Conservation (phyloP, 768 basidiomycete species). For the Tephrocybe sp. region DNA sequence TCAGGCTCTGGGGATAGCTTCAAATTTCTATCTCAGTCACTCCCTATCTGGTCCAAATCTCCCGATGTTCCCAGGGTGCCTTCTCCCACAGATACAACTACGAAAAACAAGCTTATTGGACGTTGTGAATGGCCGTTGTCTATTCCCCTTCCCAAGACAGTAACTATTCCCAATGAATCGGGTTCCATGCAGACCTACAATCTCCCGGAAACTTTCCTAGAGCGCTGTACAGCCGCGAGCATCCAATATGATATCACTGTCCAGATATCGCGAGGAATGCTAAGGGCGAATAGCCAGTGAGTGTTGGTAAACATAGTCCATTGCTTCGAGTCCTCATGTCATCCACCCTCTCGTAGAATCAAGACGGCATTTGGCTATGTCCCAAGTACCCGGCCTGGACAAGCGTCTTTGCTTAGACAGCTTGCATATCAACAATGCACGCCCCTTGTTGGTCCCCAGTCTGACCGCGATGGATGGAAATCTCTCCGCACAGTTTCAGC, state of each 20-base stretch:
- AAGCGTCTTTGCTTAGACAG: slow-evolving; percentile 45
- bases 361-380: slow-evolving; percentile 55
- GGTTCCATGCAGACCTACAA: slow-evolving; percentile 37
- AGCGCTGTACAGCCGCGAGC: slow-evolving; percentile 45
- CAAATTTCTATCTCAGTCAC: slow-evolving; percentile 41
- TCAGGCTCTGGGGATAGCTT: slow-evolving; percentile 39
- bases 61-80: slow-evolving; percentile 36
- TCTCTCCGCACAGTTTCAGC: slow-evolving; percentile 37
- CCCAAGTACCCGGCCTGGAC: slow-evolving; percentile 41
- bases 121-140: slow-evolving; percentile 48
- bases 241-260: slow-evolving; percentile 51
- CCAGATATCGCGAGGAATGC: slow-evolving; percentile 43
- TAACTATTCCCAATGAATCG: slow-evolving; percentile 35
- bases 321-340: not conserved
- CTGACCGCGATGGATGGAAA: slow-evolving; percentile 55
- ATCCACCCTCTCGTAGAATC: slow-evolving; percentile 29
- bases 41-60: slow-evolving; percentile 49
- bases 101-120: slow-evolving; percentile 43
- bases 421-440: slow-evolving; percentile 45
- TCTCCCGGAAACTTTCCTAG: slow-evolving; percentile 52
- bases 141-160: slow-evolving; percentile 41
- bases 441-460: slow-evolving; percentile 42
- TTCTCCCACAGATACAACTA: slow-evolving; percentile 38
- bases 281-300: slow-evolving; percentile 46
- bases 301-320: slow-evolving; percentile 10